Evolutionary conservation across 1,284 basidiomycete species (phyloP), one percentile per base, ranked within the genome.

Genomic region (Leccinum fuscescens): DNA sequence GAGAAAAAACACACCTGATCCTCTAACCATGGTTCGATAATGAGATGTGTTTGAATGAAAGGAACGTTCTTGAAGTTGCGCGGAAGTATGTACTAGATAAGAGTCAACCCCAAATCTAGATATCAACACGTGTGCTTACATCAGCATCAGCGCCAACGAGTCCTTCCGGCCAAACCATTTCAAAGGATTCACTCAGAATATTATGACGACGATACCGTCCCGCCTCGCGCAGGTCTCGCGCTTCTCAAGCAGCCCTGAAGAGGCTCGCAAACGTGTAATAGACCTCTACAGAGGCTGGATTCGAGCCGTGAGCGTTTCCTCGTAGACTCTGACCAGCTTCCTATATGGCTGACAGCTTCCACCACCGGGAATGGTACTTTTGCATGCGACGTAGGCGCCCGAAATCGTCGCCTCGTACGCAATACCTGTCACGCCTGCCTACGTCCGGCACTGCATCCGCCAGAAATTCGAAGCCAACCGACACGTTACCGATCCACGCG

Each of bases 281-380:
- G 81, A 90, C 56, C 84, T 98, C 20, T 99, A 98, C 80, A 82
- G 96, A 62, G 88, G 89, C 72, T 98, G 94, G 93, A 92, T 96
- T 76, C 89, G 96, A 66, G 83, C 88, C 55, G 94, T 95, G 69
- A 71, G 92, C 44, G 57, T 42, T 33, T 58, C 29, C 11, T 12
- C n/a, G 20, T 7, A 20, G 17, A 12, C 3, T 35, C 14, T 35
- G 20, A 6, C 17, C 44, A 11, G 9, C n/a, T 12, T 20, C 2
- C 2, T 6, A 17, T 17, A 9, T 11, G 17, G 12, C 12, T 46
- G 44, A 46, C 44, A 12, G 44, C 42, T 44, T 17, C n/a, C 39
- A 42, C 39, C 39, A 11, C 39, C 39, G 39, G 39, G n/a, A 3
- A 42, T 42, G 42, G 17, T 44, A 44, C 42, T 17, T 20, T 44